Conservation (phyloP, 441 rosid genomes). For the Pelargonium australe region DNA sequence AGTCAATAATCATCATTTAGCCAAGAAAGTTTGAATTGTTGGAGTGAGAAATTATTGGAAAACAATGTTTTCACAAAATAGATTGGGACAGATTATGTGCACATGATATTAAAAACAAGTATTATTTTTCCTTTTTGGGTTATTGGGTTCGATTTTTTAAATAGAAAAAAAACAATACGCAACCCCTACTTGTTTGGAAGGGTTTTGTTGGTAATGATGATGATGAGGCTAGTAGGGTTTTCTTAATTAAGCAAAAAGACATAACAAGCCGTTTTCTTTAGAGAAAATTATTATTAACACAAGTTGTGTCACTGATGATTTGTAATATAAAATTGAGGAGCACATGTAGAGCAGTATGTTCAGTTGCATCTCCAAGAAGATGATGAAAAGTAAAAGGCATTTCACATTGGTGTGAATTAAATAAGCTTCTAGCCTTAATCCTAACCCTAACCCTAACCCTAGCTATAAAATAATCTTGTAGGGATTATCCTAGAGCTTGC, state of each 20-base stretch:
- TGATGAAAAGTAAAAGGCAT: conserved; percentile 8
- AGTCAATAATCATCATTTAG: neutral
- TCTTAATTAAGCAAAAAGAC: too few relatives aligned
- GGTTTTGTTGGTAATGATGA: neutral
- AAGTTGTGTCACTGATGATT: neutral
- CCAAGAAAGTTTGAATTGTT: too few relatives aligned
- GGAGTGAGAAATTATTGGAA: too few relatives aligned
- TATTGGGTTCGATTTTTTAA: neutral
- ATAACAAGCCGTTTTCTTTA: neutral
- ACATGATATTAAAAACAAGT: neutral
- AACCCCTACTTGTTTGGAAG: neutral
- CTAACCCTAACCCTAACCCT: neutral
- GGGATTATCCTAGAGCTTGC: neutral
- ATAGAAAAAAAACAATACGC: neutral
- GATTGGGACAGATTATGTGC: neutral
- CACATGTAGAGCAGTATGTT: conserved; percentile 25
- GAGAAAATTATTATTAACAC: neutral
- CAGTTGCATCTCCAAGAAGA: conserved; percentile 4
- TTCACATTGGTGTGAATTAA: neutral
- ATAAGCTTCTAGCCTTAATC: neutral
- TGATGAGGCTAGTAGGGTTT: too few relatives aligned
- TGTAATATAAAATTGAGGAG: neutral
- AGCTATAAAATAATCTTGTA: neutral
- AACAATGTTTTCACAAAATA: neutral
- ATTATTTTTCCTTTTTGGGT: neutral